Evolutionary conservation across 1,284 basidiomycete genomes (phyloP).

Genomic region (Volvariella volvacea): DNA sequence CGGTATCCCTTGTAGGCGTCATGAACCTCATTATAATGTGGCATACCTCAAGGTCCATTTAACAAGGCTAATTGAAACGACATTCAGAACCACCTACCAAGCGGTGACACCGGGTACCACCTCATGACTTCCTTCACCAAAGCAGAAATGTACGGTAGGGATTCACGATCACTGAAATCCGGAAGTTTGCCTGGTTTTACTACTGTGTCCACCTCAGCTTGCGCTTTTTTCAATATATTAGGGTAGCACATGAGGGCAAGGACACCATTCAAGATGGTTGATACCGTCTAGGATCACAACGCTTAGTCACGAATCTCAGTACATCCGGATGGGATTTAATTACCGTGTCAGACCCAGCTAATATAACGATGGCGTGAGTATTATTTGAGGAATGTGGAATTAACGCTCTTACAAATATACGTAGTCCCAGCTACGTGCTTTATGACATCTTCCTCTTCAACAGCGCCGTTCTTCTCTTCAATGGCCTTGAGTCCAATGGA

Average conservation of each 20-base stretch:
- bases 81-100: neutral
- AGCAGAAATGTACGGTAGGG: slow-evolving; percentile 23
- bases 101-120: neutral
- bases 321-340: too few species aligned
- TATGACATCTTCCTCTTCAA: too few species aligned
- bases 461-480: too few species aligned
- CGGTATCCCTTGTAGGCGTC: slow-evolving; percentile 15
- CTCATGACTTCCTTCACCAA: slow-evolving; percentile 20
- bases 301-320: too few species aligned
- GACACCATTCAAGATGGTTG: slow-evolving; percentile 27
- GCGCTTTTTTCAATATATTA: slow-evolving; percentile 28
- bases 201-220: slow-evolving; percentile 20
- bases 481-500: too few species aligned
- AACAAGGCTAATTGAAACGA: neutral
- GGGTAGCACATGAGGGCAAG: slow-evolving; percentile 33
- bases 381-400: too few species aligned
- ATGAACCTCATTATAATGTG: slow-evolving; percentile 16
- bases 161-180: slow-evolving; percentile 28
- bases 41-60: slow-evolving; percentile 11
- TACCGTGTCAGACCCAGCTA: too few species aligned
- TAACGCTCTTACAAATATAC: too few species aligned
- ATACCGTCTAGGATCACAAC: slow-evolving; percentile 14
- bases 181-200: slow-evolving; percentile 30
- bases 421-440: too few species aligned
- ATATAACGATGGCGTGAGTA: too few species aligned